Base-by-base conservation (phyloP, 768 basidiomycete species). In the Pleurotus tuoliensis region DNA sequence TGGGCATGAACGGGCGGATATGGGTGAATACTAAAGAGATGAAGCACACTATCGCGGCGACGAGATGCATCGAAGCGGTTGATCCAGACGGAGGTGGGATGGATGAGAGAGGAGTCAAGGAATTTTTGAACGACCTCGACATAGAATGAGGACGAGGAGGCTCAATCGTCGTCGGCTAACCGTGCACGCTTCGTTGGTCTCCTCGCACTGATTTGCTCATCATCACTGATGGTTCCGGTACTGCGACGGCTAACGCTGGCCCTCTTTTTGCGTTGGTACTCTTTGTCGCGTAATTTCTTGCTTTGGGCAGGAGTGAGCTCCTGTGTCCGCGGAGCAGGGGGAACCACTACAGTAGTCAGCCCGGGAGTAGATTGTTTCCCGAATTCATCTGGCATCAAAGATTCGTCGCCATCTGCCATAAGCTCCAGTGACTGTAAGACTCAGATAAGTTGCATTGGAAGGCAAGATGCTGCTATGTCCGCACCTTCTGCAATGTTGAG, bases 1-100 rank as follows among this genome's bases (percentile, higher is more conserved):
- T 94, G 1, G 97, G 97, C 0, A 76, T 90, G 69, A 99, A 99
- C 66, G 96, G 95, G 2, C 82, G 90, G 43, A 83, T 97, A 15
- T 98, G 96, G 96, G 70, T 98, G 62, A 88, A 78, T 57, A 76
- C 92, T 5, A 86, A 87, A 61, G 86, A 90, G 43, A 71, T 79
- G 9, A 83, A 79, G 61, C 84, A 91, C 63, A 87, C 84, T 8
- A 89, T 98, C 50, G 86, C 86, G 5, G 74, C 87, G 20, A 76
- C 83, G 56, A 81, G 91, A 47, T 91, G 92, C 65, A 87, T 98
- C 39, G 87, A 94, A 66, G 85, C 82, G 13, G 86, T 83, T 9
- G 92, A 96, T 69, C 82, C 88, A 18, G 88, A 89, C 59, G 84
- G 84, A 4, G 83, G 80, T 9, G 81, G 83, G 3, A 76, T 86